phyloP scores from a whole-genome alignment of 805 yeast genomes.

The Teunomyces barrocoloradensis region DNA sequence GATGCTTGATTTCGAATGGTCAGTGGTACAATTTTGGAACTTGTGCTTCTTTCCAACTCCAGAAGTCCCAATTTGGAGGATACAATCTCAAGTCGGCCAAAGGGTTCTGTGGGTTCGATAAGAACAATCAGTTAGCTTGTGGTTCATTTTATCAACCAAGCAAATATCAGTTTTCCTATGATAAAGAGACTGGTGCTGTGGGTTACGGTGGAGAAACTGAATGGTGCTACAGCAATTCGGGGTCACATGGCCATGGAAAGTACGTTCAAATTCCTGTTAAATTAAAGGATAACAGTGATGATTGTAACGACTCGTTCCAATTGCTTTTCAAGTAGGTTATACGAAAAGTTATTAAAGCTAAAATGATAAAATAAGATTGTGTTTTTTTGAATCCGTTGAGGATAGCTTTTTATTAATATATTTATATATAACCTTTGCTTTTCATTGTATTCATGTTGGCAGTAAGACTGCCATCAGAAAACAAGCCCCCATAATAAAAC shows the following conservation, averaged over 20 bases:
- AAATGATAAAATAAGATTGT: too few species aligned
- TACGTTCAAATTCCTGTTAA: conserved; percentile 21
- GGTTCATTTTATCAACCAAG: conserved; percentile 12
- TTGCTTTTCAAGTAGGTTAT: conserved; percentile 7
- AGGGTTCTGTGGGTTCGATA: conserved; percentile 62
- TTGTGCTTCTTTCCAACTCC: conserved; percentile 72
- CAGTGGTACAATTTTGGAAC: conserved; percentile 80
- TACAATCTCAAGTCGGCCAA: conserved; percentile 62
- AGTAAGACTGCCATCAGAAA: conserved; percentile 1
- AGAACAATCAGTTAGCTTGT: conserved; percentile 12
- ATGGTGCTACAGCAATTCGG: conserved; percentile 48
- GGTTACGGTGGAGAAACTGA: conserved; percentile 59
- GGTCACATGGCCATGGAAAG: conserved; percentile 22
- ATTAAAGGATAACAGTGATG: conserved; percentile 13
- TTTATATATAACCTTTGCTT: conserved; percentile 13
- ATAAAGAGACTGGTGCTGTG: conserved; percentile 42
- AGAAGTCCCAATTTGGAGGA: conserved; percentile 68
- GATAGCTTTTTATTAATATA: conserved; percentile 28
- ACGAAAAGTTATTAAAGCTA: too few species aligned
- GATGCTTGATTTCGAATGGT: conserved; percentile 85
- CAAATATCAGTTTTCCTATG: conserved; percentile 58
- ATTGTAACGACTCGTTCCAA: conserved; percentile 14
- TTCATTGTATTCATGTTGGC: conserved; percentile 1
- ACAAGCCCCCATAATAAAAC: conserved; percentile 16
- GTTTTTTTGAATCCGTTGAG: conserved; percentile 37